A percentile compares a stretch with the other conserved stretches of the same genome.
These are phyloP conservation scores for Solanum virginianum DNA, from an alignment of 257 asterid genomes.

Conservation along the genomic window DNA sequence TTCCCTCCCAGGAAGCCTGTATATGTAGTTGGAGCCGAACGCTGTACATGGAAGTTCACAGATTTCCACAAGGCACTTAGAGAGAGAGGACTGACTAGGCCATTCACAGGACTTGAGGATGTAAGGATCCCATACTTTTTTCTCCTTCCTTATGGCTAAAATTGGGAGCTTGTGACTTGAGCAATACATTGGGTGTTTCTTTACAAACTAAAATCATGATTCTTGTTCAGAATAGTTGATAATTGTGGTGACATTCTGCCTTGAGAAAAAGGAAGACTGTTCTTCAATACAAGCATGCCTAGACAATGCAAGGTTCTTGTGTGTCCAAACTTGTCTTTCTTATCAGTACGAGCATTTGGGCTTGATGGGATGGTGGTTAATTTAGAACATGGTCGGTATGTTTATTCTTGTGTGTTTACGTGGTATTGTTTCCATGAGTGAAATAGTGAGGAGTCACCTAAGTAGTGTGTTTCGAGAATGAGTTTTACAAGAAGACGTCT, in stretches of 20 bases:
- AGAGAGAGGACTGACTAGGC: constrained; percentile 78
- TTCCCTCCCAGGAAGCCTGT: constrained; percentile 75
- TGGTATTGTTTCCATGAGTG: not conserved
- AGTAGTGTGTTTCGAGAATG: not conserved
- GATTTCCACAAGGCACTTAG: constrained; percentile 76
- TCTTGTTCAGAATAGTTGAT: not conserved
- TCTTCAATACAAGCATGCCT: not conserved
- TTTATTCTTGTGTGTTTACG: not conserved
- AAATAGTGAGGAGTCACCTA: not conserved
- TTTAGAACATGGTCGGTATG: not conserved
- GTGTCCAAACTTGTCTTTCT: not conserved
- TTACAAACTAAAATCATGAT: not conserved
- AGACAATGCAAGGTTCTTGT: not conserved
- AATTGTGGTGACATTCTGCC: not conserved
- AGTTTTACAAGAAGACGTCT: not conserved
- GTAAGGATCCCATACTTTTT: constrained; percentile 38
- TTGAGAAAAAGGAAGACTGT: not conserved
- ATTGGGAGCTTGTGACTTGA: not conserved
- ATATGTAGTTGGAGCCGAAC: constrained; percentile 83
- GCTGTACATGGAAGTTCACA: constrained; percentile 74
- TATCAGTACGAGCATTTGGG: not conserved
- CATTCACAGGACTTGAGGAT: constrained; percentile 96
- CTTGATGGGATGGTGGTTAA: not conserved
- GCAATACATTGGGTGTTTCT: not conserved
- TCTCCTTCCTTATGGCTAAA: not conserved